These are phyloP conservation scores for Cornus suecica DNA, from an alignment of 148 eudicot genomes.

Conservation along the genomic window DNA sequence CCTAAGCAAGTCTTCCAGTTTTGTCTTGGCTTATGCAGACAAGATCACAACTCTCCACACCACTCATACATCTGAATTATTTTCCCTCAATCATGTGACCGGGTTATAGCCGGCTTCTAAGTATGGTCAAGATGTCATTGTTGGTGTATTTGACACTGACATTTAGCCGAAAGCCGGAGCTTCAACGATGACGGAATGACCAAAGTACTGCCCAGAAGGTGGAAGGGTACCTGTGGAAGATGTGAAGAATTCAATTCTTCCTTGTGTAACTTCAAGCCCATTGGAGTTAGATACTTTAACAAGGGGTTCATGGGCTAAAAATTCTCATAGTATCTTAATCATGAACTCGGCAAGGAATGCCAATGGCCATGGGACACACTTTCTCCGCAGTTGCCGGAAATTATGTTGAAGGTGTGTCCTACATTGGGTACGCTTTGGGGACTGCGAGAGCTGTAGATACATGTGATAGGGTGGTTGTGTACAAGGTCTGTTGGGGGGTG, in stretches of 20 bases:
- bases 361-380: conserved; percentile 31
- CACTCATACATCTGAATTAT: conserved; percentile 27
- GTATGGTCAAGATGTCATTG: conserved; percentile 38
- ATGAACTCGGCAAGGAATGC: conserved; percentile 31
- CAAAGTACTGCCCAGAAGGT: conserved; percentile 19
- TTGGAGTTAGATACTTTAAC: conserved; percentile 42
- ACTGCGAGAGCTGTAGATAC: conserved; percentile 35
- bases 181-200: conserved; percentile 34
- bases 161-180: conserved; percentile 50
- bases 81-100: conserved; percentile 19
- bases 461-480: conserved; percentile 28
- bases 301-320: conserved; percentile 24
- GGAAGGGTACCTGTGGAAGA: conserved; percentile 38
- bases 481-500: conserved; percentile 26
- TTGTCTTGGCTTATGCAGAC: conserved; percentile 36
- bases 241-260: conserved; percentile 34
- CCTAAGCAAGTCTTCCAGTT: conserved; percentile 30
- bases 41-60: conserved; percentile 22
- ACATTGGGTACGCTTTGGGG: conserved; percentile 32
- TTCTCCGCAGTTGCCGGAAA: conserved; percentile 32
- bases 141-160: conserved; percentile 38
- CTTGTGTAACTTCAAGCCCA: conserved; percentile 35
- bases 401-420: conserved; percentile 17
- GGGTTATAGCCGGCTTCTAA: conserved; percentile 45
- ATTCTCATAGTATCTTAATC: conserved; percentile 14